Evolutionary conservation across 345 rosid genomes (phyloP), one percentile per base, ranked within the genome.

Genomic region (Dipteronia dyeriana): DNA sequence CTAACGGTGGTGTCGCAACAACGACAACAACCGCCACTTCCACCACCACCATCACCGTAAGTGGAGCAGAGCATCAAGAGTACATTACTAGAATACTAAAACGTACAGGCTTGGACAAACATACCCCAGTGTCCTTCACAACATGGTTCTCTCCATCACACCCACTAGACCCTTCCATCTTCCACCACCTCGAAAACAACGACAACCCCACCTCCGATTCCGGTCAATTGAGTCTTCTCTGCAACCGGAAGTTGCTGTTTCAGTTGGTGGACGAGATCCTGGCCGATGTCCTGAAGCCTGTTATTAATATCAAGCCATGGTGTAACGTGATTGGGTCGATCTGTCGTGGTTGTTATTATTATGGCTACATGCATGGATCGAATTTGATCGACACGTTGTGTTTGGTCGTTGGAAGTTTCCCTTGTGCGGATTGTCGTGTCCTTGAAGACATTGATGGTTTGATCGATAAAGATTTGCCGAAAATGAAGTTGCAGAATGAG

Each of bases 111-210:
- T 71, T 88, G 68, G 87, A 86, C 68, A 87, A 84, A 74, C 83
- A 84, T 57, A 82, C 89, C 43, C 86, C 85, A 11, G 78, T 87
- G 49, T 82, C 95, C 54, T 88, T 78, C 70, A 78, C 80, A 0
- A 70, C 82, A 34, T 87, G 91, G 90, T 88, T 89, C 84, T 90
- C 98, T 69, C 87, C 91, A 22, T 81, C 95, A 1, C 91, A 86
- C 31, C 92, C 94, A 12, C 78, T 93, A 10, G 85, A 95, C 77
- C 91, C 96, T 19, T 88, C 96, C 4, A 88, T 86, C 73, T 95
- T 93, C 84, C 75, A 87, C 80, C 75, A 81, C 60, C 88, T 93
- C 64, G 97, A 93, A 75, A 79, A 75, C 53, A 85, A 76, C 76
- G 65, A 80, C 73, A 38, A 76, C 17, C 56, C 26, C 14, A 23